Evolutionary conservation across 495 filamentous ascomycete genomes (phyloP).

Genomic region (Parathielavia appendiculata): DNA sequence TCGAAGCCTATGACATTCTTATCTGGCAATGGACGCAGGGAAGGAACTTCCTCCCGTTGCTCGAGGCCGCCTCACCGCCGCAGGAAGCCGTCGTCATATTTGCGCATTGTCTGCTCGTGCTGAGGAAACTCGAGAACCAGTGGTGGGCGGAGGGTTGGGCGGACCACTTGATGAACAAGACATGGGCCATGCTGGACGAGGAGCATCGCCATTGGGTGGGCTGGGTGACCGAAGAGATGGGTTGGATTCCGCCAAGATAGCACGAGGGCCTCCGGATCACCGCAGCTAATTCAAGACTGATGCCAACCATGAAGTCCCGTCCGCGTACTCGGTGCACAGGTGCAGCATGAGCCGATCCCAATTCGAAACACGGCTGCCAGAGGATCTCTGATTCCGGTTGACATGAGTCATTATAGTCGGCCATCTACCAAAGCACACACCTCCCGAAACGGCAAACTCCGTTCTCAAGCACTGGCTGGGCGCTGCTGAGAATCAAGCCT

Average conservation of each 20-base stretch:
- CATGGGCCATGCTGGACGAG: constrained; percentile 7
- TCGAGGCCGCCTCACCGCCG: neutral
- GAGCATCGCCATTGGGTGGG: constrained; percentile 7
- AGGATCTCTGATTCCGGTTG: no score
- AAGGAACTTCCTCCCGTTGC: constrained; percentile 4
- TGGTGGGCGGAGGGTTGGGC: constrained; percentile 8
- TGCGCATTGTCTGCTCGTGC: neutral
- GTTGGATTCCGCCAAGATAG: constrained; percentile 6
- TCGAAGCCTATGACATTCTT: constrained; percentile 5
- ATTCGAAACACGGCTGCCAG: no score
- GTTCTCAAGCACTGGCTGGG: no score
- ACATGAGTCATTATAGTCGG: no score
- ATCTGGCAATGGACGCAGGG: constrained; percentile 10
- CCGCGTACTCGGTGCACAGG: no score
- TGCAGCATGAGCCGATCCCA: no score
- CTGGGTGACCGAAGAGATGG: constrained; percentile 8
- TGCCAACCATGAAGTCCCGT: neutral
- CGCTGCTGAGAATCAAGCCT: no score
- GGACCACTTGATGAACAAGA: constrained; percentile 7
- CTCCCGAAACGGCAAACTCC: no score
- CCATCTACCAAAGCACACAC: no score
- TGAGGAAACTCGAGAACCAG: constrained; percentile 9
- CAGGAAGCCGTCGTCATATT: constrained; percentile 8
- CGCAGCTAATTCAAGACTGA: no score
- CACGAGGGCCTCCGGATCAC: neutral